These are phyloP conservation scores for Neurospora cerealis DNA, from an alignment of 495 filamentous ascomycete genomes.

Conservation along the genomic window DNA sequence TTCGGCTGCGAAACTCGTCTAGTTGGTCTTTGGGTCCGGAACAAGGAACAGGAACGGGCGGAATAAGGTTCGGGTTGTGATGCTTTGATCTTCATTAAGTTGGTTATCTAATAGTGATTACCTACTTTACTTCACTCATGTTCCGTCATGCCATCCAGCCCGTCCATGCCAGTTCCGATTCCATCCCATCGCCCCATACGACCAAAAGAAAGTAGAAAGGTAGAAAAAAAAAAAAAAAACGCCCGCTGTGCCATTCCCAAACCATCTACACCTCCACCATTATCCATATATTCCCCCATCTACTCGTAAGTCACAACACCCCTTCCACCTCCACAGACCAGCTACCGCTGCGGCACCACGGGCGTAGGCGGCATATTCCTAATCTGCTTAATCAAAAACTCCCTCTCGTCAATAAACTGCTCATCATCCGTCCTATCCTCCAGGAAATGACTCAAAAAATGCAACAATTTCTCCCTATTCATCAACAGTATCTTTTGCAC, in stretches of 20 bases:
- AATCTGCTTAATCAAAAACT: slow-evolving; percentile 92
- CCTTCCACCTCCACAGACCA: neutral
- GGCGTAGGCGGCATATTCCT: slow-evolving; percentile 62
- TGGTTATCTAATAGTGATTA: neutral
- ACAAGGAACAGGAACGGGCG: neutral
- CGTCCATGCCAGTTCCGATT: neutral
- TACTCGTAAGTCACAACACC: neutral
- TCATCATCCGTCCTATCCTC: slow-evolving; percentile 96
- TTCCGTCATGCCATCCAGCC: neutral
- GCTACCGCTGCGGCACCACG: slow-evolving; percentile 38
- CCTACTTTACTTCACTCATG: neutral
- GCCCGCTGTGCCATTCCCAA: neutral
- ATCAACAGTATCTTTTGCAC: slow-evolving; percentile 93
- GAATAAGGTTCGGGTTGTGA: neutral
- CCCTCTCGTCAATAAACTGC: slow-evolving; percentile 96
- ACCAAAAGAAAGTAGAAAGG: neutral
- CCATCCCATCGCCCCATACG: neutral
- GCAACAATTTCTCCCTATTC: slow-evolving; percentile 82
- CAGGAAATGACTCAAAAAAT: slow-evolving; percentile 82
- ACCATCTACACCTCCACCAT: neutral
- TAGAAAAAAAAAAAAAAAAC: neutral
- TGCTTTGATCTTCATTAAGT: neutral
- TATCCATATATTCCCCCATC: neutral
- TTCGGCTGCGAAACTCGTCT: neutral
- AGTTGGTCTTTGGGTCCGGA: neutral